Evolutionary conservation across 2,329 filamentous ascomycete genomes (phyloP), one percentile per base, ranked within the genome.

Genomic region (Fusarium torreyae): DNA sequence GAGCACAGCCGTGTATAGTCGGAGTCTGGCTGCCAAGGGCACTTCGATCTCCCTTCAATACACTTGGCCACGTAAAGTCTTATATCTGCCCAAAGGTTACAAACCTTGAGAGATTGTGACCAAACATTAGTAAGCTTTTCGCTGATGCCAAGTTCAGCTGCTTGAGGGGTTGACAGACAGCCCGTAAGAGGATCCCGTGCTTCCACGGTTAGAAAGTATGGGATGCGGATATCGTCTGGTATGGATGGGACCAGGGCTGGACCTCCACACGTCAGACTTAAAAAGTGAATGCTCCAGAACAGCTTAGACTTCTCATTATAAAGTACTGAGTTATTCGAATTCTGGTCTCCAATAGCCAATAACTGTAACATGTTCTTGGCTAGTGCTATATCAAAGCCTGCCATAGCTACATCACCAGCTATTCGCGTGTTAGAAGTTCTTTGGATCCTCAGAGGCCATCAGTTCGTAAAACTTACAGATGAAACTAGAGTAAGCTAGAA

Each of bases 1-100:
- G 63, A 68, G 13, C 48, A 68, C 2, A 70, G 39, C 0, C 11
- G 39, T 2, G 55, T 45, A 8, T 70, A 70, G 17, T 70, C 68
- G 0, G 68, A 70, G 22, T 44, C 63, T 0, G 68, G 59, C 1
- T 58, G 59, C 63, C 68, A 70, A 0, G 68, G 68, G 3, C 44
- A 31, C 1, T 42, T 52, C 1, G 34, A 42, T 1, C 39, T 3
- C 0, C 68, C 68, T 34, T 70, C 55, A 1, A 68, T 46, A 9
- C 68, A 70, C 4, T 52, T 52, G 0, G 63, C 65, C 6, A 70
- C 33, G 2, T 68, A 70, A 3, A 52, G 26, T 1, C 68, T 54
- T 0, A 70, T 20, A 1, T 61, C 63, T 6, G 40, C 18, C 59
- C 68, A 68, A 0, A 70, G 20, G 4, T 26, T 36, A 7, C 63